Evolutionary conservation across 306 rosid species (phyloP), one percentile per base, ranked within the genome.

Genomic region (Fagus crenata): DNA sequence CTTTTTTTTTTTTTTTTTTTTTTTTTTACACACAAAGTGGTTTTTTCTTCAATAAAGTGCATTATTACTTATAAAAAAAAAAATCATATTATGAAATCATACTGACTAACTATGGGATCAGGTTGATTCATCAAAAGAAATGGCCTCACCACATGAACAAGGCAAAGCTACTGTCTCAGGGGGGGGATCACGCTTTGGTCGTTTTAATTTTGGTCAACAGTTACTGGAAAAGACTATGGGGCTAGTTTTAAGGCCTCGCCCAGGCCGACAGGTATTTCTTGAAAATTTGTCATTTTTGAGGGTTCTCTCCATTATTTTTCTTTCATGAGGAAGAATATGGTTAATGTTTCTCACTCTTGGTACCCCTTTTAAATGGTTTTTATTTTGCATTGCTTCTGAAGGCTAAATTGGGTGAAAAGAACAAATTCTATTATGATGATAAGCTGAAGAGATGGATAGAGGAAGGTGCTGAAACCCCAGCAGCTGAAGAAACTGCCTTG

Each of bases 391-490:
- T 75, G 80, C 75, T 69, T 42, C 60, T 81, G 73, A 71, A 93
- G 98, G 98, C 98, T 72, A 93, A 93, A 73, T 86, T 93, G 86
- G 98, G 98, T 41, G 97, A 91, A 42, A 85, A 65, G 75, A 93
- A 93, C 70, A 93, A 93, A 81, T 93, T 93, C 83, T 93, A 91
- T 82, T 93, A 93, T 79, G 97, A 93, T 64, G 93, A 93, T 77
- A 89, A 93, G 75, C 86, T 89, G 81, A 93, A 91, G 88, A 88
- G 97, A 82, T 91, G 98, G 98, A 93, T 93, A 13, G 97, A 91
- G 79, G 91, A 91, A 84, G 98, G 98, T 69, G 97, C 54, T 53
- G 91, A 82, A 81, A 74, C 81, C 77, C 97, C 97, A 15, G 81
- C 96, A 15, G 81, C 96, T 67, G 98, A 88, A 86, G 96, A 91